Evolutionary conservation across 2,329 filamentous ascomycete species (phyloP).

Genomic region (Herpomyces periplanetae): DNA sequence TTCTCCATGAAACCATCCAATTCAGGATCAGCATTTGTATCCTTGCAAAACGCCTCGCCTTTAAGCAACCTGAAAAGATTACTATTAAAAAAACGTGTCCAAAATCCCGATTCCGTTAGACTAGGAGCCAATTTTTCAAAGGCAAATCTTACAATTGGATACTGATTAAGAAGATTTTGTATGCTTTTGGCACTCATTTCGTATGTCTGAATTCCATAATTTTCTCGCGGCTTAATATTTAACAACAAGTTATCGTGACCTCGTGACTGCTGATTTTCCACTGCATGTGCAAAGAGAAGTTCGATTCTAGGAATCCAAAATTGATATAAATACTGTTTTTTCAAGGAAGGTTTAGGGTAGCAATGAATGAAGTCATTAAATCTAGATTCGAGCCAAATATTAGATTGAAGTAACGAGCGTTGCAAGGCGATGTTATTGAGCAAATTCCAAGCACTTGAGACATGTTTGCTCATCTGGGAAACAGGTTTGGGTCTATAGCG

Average conservation of each 20-base stretch:
- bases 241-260: conserved; percentile 81
- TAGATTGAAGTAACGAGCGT: conserved; percentile 48
- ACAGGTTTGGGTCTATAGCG: too few species aligned
- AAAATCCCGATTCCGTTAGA: conserved; percentile 41
- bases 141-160: conserved; percentile 52
- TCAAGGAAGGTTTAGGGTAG: conserved; percentile 46
- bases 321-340: conserved; percentile 44
- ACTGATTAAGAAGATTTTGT: conserved; percentile 62
- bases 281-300: conserved; percentile 53
- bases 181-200: conserved; percentile 71
- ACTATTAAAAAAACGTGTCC: conserved; percentile 74
- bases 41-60: conserved; percentile 45
- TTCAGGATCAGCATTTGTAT: conserved; percentile 31
- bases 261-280: conserved; percentile 46
- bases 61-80: conserved; percentile 60
- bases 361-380: conserved; percentile 50
- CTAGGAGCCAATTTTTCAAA: conserved; percentile 78
- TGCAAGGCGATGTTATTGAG: conserved; percentile 45
- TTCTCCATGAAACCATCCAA: too few species aligned
- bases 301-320: conserved; percentile 78
- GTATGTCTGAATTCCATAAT: conserved; percentile 30
- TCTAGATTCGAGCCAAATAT: conserved; percentile 31
- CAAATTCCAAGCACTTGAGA: conserved; percentile 43
- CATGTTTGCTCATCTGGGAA: conserved; percentile 17
- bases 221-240: conserved; percentile 41